Percentiles rank a stretch among this genome's conserved stretches.
Evolutionary conservation across 2,329 filamentous ascomycete genomes (phyloP).

Genomic region (Colletotrichum theobromicola): DNA sequence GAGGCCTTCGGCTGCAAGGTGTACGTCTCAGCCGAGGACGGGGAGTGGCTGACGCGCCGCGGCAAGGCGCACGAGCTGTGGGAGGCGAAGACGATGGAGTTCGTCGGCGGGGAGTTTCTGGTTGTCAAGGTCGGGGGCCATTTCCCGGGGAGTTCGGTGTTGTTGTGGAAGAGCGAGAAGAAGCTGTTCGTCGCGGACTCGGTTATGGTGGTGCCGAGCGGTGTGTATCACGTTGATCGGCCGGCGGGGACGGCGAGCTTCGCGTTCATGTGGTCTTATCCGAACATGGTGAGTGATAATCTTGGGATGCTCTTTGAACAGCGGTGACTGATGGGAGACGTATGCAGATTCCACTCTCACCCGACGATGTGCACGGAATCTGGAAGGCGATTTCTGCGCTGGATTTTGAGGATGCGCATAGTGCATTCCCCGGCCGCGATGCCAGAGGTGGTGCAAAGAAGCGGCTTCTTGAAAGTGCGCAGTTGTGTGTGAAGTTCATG

Average conservation of each 20-base stretch:
- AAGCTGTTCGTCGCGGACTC: constrained; percentile 80
- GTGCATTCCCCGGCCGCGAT: constrained; percentile 4
- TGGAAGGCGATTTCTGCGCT: constrained; percentile 13
- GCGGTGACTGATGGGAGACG: not conserved
- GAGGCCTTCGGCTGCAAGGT: constrained; percentile 71
- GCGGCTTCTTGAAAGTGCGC: constrained; percentile 18
- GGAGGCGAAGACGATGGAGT: constrained; percentile 42
- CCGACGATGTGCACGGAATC: constrained; percentile 4
- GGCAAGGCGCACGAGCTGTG: constrained; percentile 54
- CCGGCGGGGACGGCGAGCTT: constrained; percentile 17
- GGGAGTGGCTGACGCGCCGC: constrained; percentile 62
- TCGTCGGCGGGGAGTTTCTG: constrained; percentile 54
- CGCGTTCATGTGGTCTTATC: constrained; percentile 21
- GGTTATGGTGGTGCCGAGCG: constrained; percentile 71
- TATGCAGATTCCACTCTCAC: constrained; percentile 9
- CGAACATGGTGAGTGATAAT: constrained; percentile 16
- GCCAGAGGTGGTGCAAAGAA: constrained; percentile 17
- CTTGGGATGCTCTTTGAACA: too few species aligned
- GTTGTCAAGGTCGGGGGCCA: constrained; percentile 79
- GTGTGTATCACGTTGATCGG: constrained; percentile 33
- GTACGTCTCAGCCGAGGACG: constrained; percentile 71
- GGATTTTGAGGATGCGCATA: constrained; percentile 19
- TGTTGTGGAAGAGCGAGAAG: constrained; percentile 57
- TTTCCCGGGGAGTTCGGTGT: constrained; percentile 76
- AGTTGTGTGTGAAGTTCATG: constrained; percentile 17